Conservation (phyloP, 352 stramenopile genomes). For the Phytophthora foliorum region DNA sequence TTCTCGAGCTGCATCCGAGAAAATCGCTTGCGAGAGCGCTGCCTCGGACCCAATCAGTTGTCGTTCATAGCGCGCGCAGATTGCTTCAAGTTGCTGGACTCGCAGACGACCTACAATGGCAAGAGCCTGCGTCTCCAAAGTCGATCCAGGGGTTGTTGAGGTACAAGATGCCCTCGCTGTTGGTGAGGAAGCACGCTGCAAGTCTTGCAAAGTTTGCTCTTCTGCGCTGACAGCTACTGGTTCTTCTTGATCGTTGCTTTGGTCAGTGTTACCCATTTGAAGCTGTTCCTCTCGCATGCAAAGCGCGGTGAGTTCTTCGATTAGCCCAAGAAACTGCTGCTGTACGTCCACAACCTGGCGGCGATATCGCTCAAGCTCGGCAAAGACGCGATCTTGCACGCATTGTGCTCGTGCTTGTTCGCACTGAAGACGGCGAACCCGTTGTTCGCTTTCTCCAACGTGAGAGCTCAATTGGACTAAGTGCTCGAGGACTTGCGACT, state of each 20-base stretch:
- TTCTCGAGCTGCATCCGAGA: slow-evolving; percentile 48
- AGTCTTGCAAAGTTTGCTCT: slow-evolving; percentile 60
- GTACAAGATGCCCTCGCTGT: slow-evolving; percentile 8
- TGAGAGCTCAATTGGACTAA: slow-evolving; percentile 54
- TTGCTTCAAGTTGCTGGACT: slow-evolving; percentile 51
- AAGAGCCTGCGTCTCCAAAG: slow-evolving; percentile 54
- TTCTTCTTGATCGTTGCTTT: slow-evolving; percentile 10
- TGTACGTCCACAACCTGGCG: slow-evolving; percentile 62
- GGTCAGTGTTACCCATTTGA: slow-evolving; percentile 16
- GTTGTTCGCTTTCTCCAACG: slow-evolving; percentile 50
- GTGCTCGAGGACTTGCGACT: slow-evolving; percentile 70
- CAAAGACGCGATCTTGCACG: slow-evolving; percentile 60
- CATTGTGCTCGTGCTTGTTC: slow-evolving; percentile 60
- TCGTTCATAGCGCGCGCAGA: slow-evolving; percentile 56
- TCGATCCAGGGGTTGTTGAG: slow-evolving; percentile 4
- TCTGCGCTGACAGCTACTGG: slow-evolving; percentile 38
- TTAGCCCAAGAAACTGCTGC: slow-evolving; percentile 56
- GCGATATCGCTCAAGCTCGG: slow-evolving; percentile 63
- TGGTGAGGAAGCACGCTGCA: slow-evolving; percentile 41
- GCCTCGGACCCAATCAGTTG: slow-evolving; percentile 62
- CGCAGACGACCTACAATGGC: slow-evolving; percentile 47
- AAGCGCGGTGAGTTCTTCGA: slow-evolving; percentile 57
- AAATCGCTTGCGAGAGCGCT: slow-evolving; percentile 58
- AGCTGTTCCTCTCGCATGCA: slow-evolving; percentile 54
- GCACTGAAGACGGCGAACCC: slow-evolving; percentile 51